Evolutionary conservation across 805 yeast species (phyloP), one percentile per base, ranked within the genome.

Genomic region (Ogataea methanolica): DNA sequence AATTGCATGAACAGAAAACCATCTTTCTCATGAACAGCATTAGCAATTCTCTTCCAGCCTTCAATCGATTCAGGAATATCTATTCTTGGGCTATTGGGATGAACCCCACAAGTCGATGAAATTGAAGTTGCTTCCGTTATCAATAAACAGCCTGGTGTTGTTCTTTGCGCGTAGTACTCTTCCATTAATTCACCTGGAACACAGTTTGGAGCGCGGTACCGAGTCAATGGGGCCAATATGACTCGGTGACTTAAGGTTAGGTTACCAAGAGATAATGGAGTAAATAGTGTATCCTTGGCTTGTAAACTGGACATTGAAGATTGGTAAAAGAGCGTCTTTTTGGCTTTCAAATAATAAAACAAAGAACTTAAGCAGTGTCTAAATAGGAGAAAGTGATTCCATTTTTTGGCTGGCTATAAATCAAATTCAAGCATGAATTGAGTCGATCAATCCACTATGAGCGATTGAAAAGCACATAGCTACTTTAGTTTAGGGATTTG

Each of bases 161-260:
- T 56, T 47, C 72, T 57, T 36, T 65, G 64, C 29, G 51, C 55
- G 48, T 68, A 69, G 47, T 67, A 62, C 44, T 65, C 53, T 5
- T 60, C 48, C 47, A 51, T 49, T 17, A 68, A 45, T 34, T 67
- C 67, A 1, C 67, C 60, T 3, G 74, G 72, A 6, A 57, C 48
- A 43, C 26, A 36, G n/a, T 58, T 50, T 5, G 58, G 56, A 37
- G 69, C 65, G 41, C 80, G 64, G 47, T 56, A 43, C 49, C 82
- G 65, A 23, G 81, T 76, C 52, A 75, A 59, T 16, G 83, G 82
- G 2, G 81, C 74, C 41, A 69, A 52, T 5, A 66, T 75, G 19
- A 75, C 56, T 39, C 79, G 61, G 60, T 75, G 71, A 15, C 58
- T 42, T 39, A 74, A 49, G n/a, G 49, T 47, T 29, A 55, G 48